Evolutionary conservation across 1,139 yeast genomes (phyloP), one percentile per base, ranked within the genome.

Genomic region (Blastobotrys arbuscula): DNA sequence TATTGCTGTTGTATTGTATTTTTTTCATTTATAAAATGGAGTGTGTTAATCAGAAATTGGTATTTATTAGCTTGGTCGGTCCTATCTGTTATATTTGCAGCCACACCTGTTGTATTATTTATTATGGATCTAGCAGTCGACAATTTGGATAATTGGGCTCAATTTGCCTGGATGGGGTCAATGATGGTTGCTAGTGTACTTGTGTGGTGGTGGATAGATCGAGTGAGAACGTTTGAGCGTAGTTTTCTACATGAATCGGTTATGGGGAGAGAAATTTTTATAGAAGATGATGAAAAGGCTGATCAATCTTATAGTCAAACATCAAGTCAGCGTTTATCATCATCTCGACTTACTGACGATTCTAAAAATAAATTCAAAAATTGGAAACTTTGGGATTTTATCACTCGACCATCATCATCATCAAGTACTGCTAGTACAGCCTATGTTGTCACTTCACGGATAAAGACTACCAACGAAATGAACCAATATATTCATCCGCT

Each of bases 141-240:
- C 2, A 83, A 87, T 78, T 79, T 84, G 13, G 78, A 78, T 53
- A 84, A 82, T 54, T 74, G 87, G 58, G 80, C 89, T 12, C 90
- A 84, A 57, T 84, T 82, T 61, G 81, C 84, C n/a, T 73, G 83
- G 26, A 77, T 87, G 46, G 85, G 85, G 41, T 57, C 64, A 10
- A 44, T 59, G n/a, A 57, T 63, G 49, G 55, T 62, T 18, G 67
- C 69, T 8, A 58, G 60, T 33, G 84, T 85, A 5, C 74, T 84
- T 16, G 88, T 87, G 0, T 87, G 95, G 95, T 94, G 84, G 65
- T 87, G 95, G 95, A 78, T 87, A 53, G 88, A 85, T 60, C 74
- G 86, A 53, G 76, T 83, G 47, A 77, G 77, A 51, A 68, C 75
- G 13, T 15, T 44, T 13, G 47, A 48, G 21, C 30, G 21, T 9